Evolutionary conservation across 225 moss, liverwort and hornwort genomes (phyloP), one percentile per base, ranked within the genome.

Genomic region (Physcomitrium patens): DNA sequence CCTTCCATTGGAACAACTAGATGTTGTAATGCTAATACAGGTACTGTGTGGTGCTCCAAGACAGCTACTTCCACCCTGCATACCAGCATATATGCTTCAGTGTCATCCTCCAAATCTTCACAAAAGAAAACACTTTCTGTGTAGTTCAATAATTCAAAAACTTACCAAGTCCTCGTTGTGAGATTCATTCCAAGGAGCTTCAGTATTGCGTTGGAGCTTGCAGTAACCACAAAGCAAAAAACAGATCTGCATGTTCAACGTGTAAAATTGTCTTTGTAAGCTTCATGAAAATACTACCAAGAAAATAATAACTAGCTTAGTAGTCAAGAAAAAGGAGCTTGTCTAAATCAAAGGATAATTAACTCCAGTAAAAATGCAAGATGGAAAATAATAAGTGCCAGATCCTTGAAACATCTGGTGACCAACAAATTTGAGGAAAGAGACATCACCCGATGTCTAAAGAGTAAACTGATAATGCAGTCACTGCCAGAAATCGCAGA

Each of bases 121-220:
- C 31, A 78, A 54, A 70, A 69, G 6, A 42, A 49, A 28, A 67
- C 65, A 66, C 45, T 73, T 70, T 37, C 31, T 42, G 19, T 73
- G 3, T 62, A 66, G 28, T 55, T 47, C 20, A 48, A 67, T 10
- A 63, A 18, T 54, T 60, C 42, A 51, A 44, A 55, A 75, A 43
- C 70, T 67, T 82, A 96, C 96, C 97, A 99, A 76, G 78, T 82
- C 62, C 83, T 84, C 63, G 79, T 79, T 49, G 65, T 69, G 49
- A 91, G 70, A 77, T 88, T 80, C 75, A 93, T 93, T 22, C 85
- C 86, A 70, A 86, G 85, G 20, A 99, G 85, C 9, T 80, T 84
- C 49, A 99, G 55, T 23, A 85, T 87, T 23, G 95, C 90, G 65
- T 93, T 86, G 76, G 99, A 99, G 83, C 95, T 91, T 70, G 99